Base-by-base conservation (phyloP, 306 rosid species). In the Canavalia ensiformis region DNA sequence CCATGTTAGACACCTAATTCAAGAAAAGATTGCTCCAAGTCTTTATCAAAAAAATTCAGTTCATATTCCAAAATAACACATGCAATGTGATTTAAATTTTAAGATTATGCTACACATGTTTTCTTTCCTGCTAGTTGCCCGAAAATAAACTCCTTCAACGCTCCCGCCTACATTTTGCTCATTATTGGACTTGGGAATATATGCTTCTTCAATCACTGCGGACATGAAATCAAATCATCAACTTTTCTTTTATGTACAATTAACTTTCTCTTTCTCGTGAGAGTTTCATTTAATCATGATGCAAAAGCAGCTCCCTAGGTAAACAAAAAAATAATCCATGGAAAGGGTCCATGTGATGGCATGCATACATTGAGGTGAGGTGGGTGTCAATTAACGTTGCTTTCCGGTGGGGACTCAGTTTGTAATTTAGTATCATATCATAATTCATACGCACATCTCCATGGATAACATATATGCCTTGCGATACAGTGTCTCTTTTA, bases 151-250 rank as follows among this genome's bases (percentile, higher is more conserved):
- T 74, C 68, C 82, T 81, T 84, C 82, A 83, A 81, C 47, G 59
- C 65, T 81, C 81, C 83, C 90, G 83, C 82, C 85, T 5, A 80
- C 56, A 81, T 47, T 82, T 49, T 49, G 51, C 75, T 84, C 54
- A 56, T 86, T 81, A 88, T 79, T 74, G 41, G 70, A 76, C 81
- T 47, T 81, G 46, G 75, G 76, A 69, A 68, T 74, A 68, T 54
- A 80, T 83, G 85, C 81, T 69, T 81, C 80, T 75, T 87, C 76
- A 84, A 76, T 90, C 83, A 87, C 83, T 31, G 54, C 68, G 35
- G 68, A 54, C 45, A 57, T 71, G 66, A 37, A 69, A 84, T 77
- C 68, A 74, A 18, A 18, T 18, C 67, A 75, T 71, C 50, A 76
- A 42, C 72, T 42, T 82, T 77, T 75, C 45, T 68, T 60, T 84